Evolutionary conservation across 495 filamentous ascomycete species (phyloP).

Genomic region (Durotheca rogersii): DNA sequence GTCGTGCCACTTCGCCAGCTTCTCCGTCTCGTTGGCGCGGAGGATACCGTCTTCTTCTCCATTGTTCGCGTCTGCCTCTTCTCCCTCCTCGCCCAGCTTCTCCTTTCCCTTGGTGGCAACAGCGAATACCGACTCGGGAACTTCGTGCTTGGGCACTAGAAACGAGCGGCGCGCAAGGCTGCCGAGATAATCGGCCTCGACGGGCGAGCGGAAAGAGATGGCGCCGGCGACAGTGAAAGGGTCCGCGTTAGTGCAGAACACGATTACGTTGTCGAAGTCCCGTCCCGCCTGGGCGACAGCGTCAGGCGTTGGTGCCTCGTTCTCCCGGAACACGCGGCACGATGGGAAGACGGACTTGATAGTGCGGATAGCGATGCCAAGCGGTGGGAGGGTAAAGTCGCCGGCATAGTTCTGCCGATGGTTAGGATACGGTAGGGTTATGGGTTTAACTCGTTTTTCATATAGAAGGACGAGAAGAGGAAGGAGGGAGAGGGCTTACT

Average conservation of each 20-base stretch:
- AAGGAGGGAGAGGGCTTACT: conserved; percentile 51
- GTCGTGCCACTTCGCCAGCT: conserved; percentile 68
- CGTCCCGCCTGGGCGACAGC: conserved; percentile 42
- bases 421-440: too few relatives aligned
- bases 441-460: conserved; percentile 4
- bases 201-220: conserved; percentile 69
- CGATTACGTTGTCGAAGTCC: conserved; percentile 89
- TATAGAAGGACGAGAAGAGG: not conserved
- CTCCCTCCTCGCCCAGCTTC: not conserved
- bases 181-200: conserved; percentile 65
- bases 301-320: conserved; percentile 48
- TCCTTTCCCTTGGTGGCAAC: conserved; percentile 30
- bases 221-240: conserved; percentile 21
- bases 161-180: conserved; percentile 67
- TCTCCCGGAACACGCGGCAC: conserved; percentile 82
- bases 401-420: conserved; percentile 98
- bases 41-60: too few relatives aligned
- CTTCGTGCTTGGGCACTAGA: conserved; percentile 72
- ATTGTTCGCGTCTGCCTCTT: conserved; percentile 37
- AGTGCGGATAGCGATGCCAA: conserved; percentile 69
- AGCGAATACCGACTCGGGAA: conserved; percentile 56
- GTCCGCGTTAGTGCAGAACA: conserved; percentile 73
- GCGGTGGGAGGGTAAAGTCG: conserved; percentile 72
- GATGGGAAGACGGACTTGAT: conserved; percentile 71
- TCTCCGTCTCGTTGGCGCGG: conserved; percentile 55